Conservation (phyloP, 2,329 filamentous ascomycete genomes). For the Coleophoma cylindrospora region DNA sequence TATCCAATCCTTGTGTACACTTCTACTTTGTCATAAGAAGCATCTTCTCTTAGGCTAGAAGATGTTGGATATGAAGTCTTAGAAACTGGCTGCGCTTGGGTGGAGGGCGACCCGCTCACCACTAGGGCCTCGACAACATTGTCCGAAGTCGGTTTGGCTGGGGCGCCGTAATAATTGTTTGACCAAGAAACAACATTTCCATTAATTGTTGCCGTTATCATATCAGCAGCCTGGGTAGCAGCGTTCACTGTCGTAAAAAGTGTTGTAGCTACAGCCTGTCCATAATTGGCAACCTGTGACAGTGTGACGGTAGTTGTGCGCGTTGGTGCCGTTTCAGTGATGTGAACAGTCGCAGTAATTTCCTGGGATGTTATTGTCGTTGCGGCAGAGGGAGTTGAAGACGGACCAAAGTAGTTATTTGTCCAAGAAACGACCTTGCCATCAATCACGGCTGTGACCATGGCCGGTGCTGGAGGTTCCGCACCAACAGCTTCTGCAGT, state of each 20-base stretch:
- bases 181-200: conserved; percentile 15
- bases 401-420: conserved; percentile 44
- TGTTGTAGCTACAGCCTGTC: conserved; percentile 3
- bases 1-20: conserved; percentile 40
- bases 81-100: too few relatives aligned
- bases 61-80: too few relatives aligned
- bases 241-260: neutral
- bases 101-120: too few relatives aligned
- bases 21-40: conserved; percentile 1
- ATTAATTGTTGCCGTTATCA: conserved; percentile 15
- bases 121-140: too few relatives aligned
- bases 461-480: neutral
- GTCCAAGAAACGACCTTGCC: conserved; percentile 52
- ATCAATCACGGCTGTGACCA: conserved; percentile 53
- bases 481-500: conserved; percentile 9
- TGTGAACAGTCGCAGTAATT: conserved; percentile 8
- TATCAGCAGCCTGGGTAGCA: conserved; percentile 4
- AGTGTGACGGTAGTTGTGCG: neutral
- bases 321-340: neutral
- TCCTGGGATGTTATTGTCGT: conserved; percentile 4
- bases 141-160: neutral
- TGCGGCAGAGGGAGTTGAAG: conserved; percentile 9
- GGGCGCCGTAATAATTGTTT: conserved; percentile 11
- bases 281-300: conserved; percentile 5
- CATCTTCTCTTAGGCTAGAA: neutral